Evolutionary conservation across 257 asterid species (phyloP).

Genomic region (Capsicum pubescens): DNA sequence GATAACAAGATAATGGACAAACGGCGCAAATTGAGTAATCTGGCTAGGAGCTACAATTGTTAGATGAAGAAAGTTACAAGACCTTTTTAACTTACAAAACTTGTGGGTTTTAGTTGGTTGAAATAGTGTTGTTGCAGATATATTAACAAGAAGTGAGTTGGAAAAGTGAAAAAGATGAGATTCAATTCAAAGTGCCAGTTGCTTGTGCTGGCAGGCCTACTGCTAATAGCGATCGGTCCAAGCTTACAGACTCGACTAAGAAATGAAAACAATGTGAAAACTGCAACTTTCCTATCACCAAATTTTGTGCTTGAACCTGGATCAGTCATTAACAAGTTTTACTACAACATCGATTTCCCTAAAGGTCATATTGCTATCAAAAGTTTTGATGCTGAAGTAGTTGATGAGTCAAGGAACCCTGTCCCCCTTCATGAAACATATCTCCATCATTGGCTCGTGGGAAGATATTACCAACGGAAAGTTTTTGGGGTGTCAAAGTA

Average conservation of each 20-base stretch:
- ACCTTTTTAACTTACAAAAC: constrained; percentile 3
- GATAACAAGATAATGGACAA: not conserved
- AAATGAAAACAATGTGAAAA: constrained; percentile 46
- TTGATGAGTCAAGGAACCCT: constrained; percentile 64
- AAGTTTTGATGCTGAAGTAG: constrained; percentile 64
- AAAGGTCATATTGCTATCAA: constrained; percentile 75
- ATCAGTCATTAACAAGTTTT: constrained; percentile 57
- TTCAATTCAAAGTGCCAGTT: constrained; percentile 27
- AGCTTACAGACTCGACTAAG: constrained; percentile 39
- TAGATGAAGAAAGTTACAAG: not conserved
- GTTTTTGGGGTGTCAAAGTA: constrained; percentile 31
- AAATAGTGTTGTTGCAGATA: not conserved
- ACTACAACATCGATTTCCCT: constrained; percentile 61
- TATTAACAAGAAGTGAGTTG: not conserved
- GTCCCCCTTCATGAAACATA: constrained; percentile 75
- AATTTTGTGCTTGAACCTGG: constrained; percentile 64
- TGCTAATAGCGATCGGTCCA: constrained; percentile 26
- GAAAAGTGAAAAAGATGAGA: constrained; percentile 36
- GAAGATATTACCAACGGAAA: constrained; percentile 51
- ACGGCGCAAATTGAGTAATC: not conserved
- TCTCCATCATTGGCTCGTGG: constrained; percentile 77
- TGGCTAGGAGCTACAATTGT: not conserved
- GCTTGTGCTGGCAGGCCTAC: constrained; percentile 39
- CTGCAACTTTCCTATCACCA: constrained; percentile 63
- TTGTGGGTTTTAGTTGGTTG: not conserved